Evolutionary conservation across 2,329 filamentous ascomycete genomes (phyloP), one percentile per base, ranked within the genome.

Genomic region (Pestalotiopsis sp.): DNA sequence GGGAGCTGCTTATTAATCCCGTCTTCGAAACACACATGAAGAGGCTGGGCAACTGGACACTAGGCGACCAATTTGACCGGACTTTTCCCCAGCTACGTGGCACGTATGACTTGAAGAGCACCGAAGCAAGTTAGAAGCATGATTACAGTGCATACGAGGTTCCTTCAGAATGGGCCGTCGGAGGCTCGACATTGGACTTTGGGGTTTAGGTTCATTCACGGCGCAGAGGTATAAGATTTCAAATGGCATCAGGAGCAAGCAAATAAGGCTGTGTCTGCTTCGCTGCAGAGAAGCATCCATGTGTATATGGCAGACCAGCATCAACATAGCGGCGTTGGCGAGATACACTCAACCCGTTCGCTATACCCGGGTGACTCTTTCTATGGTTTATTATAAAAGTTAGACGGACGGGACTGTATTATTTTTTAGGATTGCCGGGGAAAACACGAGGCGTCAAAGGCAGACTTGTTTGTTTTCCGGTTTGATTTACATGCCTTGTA

Each of bases 1-100:
- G 82, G 9, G 91, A 94, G 74, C 83, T 94, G 69, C 85, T 92
- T 71, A 93, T 97, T 71, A 97, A 96, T 72, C 94, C 94, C 0
- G 92, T 93, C 0, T 97, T 97, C 77, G 93, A 97, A 80, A 85
- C 89, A 49, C 94, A 98, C 77, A 76, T 97, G 63, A 82, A 91
- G 3, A 86, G 92, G 58, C 76, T 94, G 52, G 87, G 90, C 69
- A 97, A 97, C 75, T 98, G 95, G 94, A 92, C 89, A 69, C 76
- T 97, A 1, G 94, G 94, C 0, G 86, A 88, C 4, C 83, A 84
- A 1, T 96, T 96, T 78, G 85, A 86, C 25, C 84, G 86, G 70
- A 83, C 86, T 0, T 93, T 92, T 74, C 93, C 93, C 0, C 78
- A 77, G 9, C 76, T 92, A 69, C 79, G 74, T 36, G 83, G 81